phyloP scores from a whole-genome alignment of 768 basidiomycete species.

The Piloderma croceum region DNA sequence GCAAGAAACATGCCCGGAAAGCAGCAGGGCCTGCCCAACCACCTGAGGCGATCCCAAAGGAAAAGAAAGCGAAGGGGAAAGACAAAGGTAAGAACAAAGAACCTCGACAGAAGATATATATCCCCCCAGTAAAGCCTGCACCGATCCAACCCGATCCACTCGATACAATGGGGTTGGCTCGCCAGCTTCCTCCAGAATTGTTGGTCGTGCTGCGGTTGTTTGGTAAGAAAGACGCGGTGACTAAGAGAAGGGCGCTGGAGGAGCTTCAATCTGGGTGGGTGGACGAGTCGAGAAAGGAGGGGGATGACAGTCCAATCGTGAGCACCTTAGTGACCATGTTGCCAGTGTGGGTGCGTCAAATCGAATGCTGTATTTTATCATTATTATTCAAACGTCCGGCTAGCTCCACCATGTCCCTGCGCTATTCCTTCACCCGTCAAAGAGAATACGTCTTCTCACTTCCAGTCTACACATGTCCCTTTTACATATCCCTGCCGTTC shows the following conservation, averaged over 20 bases:
- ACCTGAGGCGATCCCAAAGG: slow-evolving; percentile 37
- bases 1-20: slow-evolving; percentile 91
- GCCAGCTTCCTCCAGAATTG: slow-evolving; percentile 71
- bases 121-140: slow-evolving; percentile 76
- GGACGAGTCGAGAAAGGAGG: slow-evolving; percentile 41
- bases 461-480: slow-evolving; percentile 60
- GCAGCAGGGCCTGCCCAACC: slow-evolving; percentile 36
- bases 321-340: slow-evolving; percentile 54
- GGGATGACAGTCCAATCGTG: slow-evolving; percentile 34
- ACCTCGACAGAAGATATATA: slow-evolving; percentile 79
- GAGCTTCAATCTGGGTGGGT: slow-evolving; percentile 72
- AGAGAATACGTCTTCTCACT: slow-evolving; percentile 62
- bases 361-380: slow-evolving; percentile 2
- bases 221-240: slow-evolving; percentile 86
- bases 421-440: slow-evolving; percentile 73
- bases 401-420: slow-evolving; percentile 86
- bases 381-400: slow-evolving; percentile 2
- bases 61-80: slow-evolving; percentile 46
- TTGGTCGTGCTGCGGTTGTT: slow-evolving; percentile 76
- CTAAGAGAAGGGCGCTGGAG: slow-evolving; percentile 79
- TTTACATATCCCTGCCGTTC: slow-evolving; percentile 47
- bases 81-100: slow-evolving; percentile 54
- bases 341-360: slow-evolving; percentile 82
- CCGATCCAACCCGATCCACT: slow-evolving; percentile 79
- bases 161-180: slow-evolving; percentile 74